Evolutionary conservation across 768 basidiomycete species (phyloP).

Genomic region (Agrocybe praecox): DNA sequence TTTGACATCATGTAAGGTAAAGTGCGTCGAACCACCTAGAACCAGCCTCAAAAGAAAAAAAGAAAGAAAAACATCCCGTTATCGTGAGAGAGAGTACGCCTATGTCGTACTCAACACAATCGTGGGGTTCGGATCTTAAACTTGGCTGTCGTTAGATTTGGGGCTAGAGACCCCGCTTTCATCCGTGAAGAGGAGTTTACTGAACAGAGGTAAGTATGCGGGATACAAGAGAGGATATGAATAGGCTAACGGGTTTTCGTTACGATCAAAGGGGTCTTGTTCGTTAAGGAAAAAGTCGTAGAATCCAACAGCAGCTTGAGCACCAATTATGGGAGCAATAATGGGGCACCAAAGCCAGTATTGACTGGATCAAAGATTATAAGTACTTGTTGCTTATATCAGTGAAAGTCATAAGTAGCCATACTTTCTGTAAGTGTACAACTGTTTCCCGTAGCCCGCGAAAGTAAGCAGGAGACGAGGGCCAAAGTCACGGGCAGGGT

Average conservation of each 20-base stretch:
- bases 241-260: conserved; percentile 7
- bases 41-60: neutral
- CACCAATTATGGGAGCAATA: conserved; percentile 62
- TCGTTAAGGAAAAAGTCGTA: conserved; percentile 67
- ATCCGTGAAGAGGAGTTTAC: neutral
- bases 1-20: neutral
- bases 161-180: neutral
- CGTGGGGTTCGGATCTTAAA: neutral
- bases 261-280: conserved; percentile 39
- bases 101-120: neutral
- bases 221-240: neutral
- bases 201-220: neutral
- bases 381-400: neutral
- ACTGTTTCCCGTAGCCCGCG: conserved; percentile 64
- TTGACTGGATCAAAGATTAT: conserved; percentile 40
- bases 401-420: conserved; percentile 15
- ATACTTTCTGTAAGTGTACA: conserved; percentile 45
- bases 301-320: conserved; percentile 52
- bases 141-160: neutral
- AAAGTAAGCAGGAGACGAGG: conserved; percentile 72
- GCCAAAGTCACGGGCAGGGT: conserved; percentile 70
- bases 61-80: neutral
- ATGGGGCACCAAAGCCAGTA: conserved; percentile 79
- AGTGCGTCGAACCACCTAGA: neutral
- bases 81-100: neutral